Percentiles rank a stretch among this genome's conserved stretches.
phyloP scores from a whole-genome alignment of 768 basidiomycete genomes.

The Xerocomus spinulosus region DNA sequence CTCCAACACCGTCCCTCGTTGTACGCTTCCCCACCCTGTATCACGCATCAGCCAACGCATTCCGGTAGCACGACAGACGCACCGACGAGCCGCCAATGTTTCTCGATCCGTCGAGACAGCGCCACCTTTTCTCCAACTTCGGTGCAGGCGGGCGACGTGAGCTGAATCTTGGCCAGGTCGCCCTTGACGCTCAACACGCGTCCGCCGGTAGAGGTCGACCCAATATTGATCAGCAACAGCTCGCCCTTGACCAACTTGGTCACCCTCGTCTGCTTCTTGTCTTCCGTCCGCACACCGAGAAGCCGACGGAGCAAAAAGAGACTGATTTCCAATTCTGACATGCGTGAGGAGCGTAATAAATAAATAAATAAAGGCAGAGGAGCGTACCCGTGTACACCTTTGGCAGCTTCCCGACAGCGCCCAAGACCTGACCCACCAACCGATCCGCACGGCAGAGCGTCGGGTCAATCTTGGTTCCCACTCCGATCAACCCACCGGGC shows the following conservation, averaged over 20 bases:
- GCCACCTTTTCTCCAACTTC: constrained; percentile 98
- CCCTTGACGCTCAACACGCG: constrained; percentile 92
- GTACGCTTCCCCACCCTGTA: constrained; percentile 74
- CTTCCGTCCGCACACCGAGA: constrained; percentile 97
- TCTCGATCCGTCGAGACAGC: constrained; percentile 89
- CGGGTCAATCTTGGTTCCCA: constrained; percentile 94
- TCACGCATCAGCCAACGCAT: constrained; percentile 1
- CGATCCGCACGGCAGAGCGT: constrained; percentile 96
- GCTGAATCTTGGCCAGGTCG: constrained; percentile 89
- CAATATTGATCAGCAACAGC: constrained; percentile 94
- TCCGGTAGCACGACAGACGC: constrained; percentile 8
- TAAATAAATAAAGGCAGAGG: neutral
- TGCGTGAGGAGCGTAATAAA: no score
- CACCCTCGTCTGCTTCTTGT: constrained; percentile 97
- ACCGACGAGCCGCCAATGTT: constrained; percentile 97
- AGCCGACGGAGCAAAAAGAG: constrained; percentile 92
- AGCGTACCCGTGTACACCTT: constrained; percentile 79
- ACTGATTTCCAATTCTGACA: constrained; percentile 87
- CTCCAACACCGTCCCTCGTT: constrained; percentile 78
- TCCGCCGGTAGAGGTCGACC: constrained; percentile 95
- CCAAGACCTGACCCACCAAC: constrained; percentile 93
- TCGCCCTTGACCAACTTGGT: constrained; percentile 89
- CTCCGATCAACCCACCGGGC: constrained; percentile 96
- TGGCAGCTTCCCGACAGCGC: constrained; percentile 90
- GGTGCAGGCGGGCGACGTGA: constrained; percentile 93